A percentile compares a stretch with the other conserved stretches of the same genome.
These are phyloP conservation scores for Cladophialophora exuberans DNA, from an alignment of 2,329 filamentous ascomycete genomes.

Conservation along the genomic window DNA sequence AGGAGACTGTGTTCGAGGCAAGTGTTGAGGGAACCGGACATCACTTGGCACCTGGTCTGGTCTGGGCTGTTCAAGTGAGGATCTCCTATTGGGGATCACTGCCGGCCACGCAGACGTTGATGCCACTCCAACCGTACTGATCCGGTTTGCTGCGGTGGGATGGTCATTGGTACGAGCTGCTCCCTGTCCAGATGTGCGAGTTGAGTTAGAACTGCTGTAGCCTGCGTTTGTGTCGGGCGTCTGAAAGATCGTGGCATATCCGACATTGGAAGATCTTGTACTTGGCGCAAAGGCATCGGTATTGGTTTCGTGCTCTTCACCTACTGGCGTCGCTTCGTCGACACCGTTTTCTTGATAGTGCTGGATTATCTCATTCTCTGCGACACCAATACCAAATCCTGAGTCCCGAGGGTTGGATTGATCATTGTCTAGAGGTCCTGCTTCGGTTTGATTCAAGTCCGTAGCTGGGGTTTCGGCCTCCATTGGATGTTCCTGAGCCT, in stretches of 20 bases:
- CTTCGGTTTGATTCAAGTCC: constrained; percentile 18
- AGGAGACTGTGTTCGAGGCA: constrained; percentile 8
- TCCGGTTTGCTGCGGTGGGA: not conserved
- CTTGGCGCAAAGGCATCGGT: not conserved
- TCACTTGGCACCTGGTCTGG: constrained; percentile 9
- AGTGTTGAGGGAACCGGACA: constrained; percentile 16
- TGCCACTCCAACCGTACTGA: not conserved
- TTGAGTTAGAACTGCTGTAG: constrained; percentile 8
- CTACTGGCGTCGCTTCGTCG: not conserved
- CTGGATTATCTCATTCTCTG: constrained; percentile 10
- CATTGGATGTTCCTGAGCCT: not conserved
- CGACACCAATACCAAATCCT: constrained; percentile 22
- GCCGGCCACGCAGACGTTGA: constrained; percentile 20
- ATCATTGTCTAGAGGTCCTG: not conserved
- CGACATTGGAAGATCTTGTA: constrained; percentile 2
- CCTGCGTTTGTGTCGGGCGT: not conserved
- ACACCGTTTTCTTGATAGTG: too few relatives aligned
- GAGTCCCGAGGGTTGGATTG: constrained; percentile 22
- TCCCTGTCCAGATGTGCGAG: constrained; percentile 5
- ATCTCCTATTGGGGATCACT: constrained; percentile 16
- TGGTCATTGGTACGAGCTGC: constrained; percentile 4
- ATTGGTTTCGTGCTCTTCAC: not conserved
- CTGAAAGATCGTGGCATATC: constrained; percentile 16
- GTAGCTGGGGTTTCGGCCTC: constrained; percentile 22
- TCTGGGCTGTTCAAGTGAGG: constrained; percentile 16